Evolutionary conservation across 2,329 filamentous ascomycete species (phyloP), one percentile per base, ranked within the genome.

Genomic region (Fusarium fujikuroi): DNA sequence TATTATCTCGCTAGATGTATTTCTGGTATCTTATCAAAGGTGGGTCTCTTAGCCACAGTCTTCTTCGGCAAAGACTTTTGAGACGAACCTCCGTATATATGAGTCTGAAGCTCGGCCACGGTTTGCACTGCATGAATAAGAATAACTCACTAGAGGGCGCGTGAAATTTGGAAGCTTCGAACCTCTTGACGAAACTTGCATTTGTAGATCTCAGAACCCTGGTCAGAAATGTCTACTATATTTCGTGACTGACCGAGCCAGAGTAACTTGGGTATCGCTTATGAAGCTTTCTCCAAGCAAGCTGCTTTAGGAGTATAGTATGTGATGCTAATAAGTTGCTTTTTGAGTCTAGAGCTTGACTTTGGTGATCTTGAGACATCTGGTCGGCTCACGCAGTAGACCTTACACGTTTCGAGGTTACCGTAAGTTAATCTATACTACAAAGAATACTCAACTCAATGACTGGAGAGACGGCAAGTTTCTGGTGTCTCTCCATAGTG

Each of bases 161-260:
- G 19, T n/a, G 50, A 28, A 28, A 25, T n/a, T 40, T 54, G 36
- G 34, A 54, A 28, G 50, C 50, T 54, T 40, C 23, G 23, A 54
- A 42, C 19, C 50, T 42, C 25, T 30, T 54, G 36, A 54, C 19
- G 25, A 54, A 54, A 54, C 19, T n/a, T 54, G 19, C 50, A 54
- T 42, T 40, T 54, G 23, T 42, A 30, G 50, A 54, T 54, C 50
- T 40, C 10, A 11, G 6, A n/a, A 54, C 50, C 50, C 34, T n/a
- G 50, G 50, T 54, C 15, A 40, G 10, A 28, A 54, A 30, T 54
- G 10, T 30, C 19, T 30, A 10, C 2, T 30, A 28, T 21, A 21
- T 40, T 54, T 40, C 4, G 7, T 53, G 34, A 9, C 15, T 1
- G 5, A 2, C 19, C 10, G 19, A 16, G 8, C n/a, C 10, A 40